These are phyloP conservation scores for Orbilia oligospora DNA, from an alignment of 2,329 filamentous ascomycete genomes.

Conservation along the genomic window DNA sequence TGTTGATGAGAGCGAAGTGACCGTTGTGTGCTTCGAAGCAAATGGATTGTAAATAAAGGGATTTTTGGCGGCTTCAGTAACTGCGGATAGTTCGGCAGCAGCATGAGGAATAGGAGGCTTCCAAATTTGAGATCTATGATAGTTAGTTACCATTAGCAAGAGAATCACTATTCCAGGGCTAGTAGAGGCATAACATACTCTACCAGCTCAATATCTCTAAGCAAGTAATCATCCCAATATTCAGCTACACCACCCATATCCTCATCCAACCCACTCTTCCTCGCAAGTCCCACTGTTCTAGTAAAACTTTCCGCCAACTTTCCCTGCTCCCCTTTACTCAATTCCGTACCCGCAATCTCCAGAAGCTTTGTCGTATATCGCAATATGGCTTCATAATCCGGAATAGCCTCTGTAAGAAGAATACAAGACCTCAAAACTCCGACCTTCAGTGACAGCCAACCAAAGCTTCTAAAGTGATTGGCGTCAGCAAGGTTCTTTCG, in stretches of 20 bases:
- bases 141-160: background rate
- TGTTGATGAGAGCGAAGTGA: conserved; percentile 73
- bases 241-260: conserved; percentile 75
- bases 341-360: conserved; percentile 82
- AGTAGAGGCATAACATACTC: conserved; percentile 55
- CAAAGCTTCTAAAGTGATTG: conserved; percentile 71
- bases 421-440: conserved; percentile 91
- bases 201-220: conserved; percentile 80
- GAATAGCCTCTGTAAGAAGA: conserved; percentile 91
- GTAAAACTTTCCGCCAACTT: conserved; percentile 87
- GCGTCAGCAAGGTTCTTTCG: conserved; percentile 67
- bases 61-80: conserved; percentile 71
- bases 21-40: conserved; percentile 74
- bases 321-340: conserved; percentile 86
- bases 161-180: background rate
- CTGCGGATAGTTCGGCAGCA: conserved; percentile 69
- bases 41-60: conserved; percentile 98
- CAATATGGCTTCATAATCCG: conserved; percentile 91
- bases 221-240: conserved; percentile 97
- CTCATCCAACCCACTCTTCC: conserved; percentile 78
- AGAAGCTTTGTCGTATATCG: conserved; percentile 87
- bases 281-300: conserved; percentile 83
- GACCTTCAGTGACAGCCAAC: conserved; percentile 83
- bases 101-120: conserved; percentile 77
- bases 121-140: conserved; percentile 62